phyloP scores from a whole-genome alignment of 257 asterid species.

The Leptodermis oblonga region DNA sequence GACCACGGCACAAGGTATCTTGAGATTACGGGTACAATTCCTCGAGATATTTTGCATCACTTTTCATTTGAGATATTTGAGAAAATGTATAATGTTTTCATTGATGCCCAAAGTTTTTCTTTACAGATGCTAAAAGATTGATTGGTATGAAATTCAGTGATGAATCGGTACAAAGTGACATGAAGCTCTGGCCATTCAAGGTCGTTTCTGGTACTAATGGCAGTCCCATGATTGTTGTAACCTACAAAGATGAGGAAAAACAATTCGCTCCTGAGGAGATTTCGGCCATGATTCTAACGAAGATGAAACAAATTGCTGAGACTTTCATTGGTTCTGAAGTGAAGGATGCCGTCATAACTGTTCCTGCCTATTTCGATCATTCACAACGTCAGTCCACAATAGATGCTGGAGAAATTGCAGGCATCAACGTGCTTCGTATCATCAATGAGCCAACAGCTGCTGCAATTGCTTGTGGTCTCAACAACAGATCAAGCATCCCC shows the following conservation, averaged over 20 bases:
- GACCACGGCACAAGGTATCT: too few species aligned
- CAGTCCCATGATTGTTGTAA: neutral
- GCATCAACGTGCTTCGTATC: neutral
- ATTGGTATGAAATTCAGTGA: neutral
- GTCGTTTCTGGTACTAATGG: neutral
- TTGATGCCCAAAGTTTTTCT: too few species aligned
- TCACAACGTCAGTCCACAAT: neutral
- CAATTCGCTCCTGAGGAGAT: neutral
- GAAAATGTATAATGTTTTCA: too few species aligned
- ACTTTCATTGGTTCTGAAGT: neutral
- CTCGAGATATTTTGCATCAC: too few species aligned
- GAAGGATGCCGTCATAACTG: neutral
- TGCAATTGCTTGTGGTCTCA: neutral
- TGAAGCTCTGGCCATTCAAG: neutral
- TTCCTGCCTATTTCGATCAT: neutral
- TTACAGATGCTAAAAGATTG: neutral
- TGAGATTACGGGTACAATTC: too few species aligned
- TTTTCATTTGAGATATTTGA: too few species aligned
- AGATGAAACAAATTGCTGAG: neutral
- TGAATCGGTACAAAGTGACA: neutral
- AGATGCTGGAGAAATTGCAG: neutral
- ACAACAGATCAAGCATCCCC: neutral
- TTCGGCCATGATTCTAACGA: neutral
- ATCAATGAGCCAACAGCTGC: constrained; percentile 1
- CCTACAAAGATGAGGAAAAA: neutral